A percentile compares a stretch with the other conserved stretches of the same genome.
Evolutionary conservation across 805 yeast species (phyloP).

Genomic region (Saturnispora silvae): DNA sequence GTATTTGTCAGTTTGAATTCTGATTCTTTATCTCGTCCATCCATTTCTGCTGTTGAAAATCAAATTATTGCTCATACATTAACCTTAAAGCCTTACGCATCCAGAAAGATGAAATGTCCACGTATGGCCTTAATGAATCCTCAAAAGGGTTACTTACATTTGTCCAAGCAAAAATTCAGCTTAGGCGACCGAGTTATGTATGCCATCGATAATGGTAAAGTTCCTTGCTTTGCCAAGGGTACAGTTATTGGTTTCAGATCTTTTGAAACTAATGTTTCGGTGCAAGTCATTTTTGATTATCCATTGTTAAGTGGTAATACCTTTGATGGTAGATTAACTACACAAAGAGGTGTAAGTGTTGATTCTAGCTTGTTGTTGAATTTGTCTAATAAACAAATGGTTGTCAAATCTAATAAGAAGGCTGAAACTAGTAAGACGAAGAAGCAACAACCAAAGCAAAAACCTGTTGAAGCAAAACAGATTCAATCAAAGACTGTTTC

Average conservation of each 20-base stretch:
- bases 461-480: too few relatives aligned
- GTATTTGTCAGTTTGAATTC: constrained; percentile 64
- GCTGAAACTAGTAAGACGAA: neutral
- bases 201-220: constrained; percentile 79
- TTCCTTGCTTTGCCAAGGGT: constrained; percentile 79
- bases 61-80: constrained; percentile 37
- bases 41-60: constrained; percentile 58
- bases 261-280: constrained; percentile 49
- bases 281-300: constrained; percentile 76
- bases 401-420: constrained; percentile 52
- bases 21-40: constrained; percentile 60
- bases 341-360: constrained; percentile 76
- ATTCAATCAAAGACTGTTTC: too few relatives aligned
- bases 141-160: constrained; percentile 53
- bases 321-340: constrained; percentile 63
- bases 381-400: constrained; percentile 60
- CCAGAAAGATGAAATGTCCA: constrained; percentile 66
- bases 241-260: constrained; percentile 63
- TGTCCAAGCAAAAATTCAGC: constrained; percentile 65
- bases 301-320: constrained; percentile 76
- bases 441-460: too few relatives aligned
- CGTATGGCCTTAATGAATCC: constrained; percentile 75
- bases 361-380: constrained; percentile 78
- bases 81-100: constrained; percentile 34
- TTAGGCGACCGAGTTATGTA: constrained; percentile 88